phyloP scores from a whole-genome alignment of 345 rosid genomes.

The Lepidium africanum region DNA sequence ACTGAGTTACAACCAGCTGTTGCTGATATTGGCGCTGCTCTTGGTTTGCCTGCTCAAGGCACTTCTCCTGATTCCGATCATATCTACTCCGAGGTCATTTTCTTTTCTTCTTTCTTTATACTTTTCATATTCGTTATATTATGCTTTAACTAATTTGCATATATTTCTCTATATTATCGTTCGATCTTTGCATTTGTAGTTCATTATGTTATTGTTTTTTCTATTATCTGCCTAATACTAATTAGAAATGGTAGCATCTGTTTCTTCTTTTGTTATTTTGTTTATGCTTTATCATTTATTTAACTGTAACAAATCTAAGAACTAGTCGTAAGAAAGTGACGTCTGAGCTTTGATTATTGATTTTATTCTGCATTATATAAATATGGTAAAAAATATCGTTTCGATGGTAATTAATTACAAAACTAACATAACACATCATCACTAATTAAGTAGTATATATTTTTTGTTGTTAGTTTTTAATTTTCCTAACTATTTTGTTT shows the following conservation, averaged over 20 bases:
- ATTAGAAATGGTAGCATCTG: not conserved
- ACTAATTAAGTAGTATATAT: too few species aligned
- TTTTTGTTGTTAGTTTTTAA: too few species aligned
- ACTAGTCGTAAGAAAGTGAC: not conserved
- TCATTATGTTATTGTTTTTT: not conserved
- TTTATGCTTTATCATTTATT: too few species aligned
- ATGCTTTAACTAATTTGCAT: not conserved
- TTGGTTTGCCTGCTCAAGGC: constrained; percentile 84
- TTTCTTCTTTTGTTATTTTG: not conserved
- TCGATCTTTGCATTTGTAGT: not conserved
- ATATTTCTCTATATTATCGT: too few species aligned
- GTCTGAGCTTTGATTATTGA: too few species aligned
- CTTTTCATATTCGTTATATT: not conserved
- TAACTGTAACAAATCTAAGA: not conserved
- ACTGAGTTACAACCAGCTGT: constrained; percentile 88
- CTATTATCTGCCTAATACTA: not conserved
- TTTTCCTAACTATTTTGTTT: too few species aligned
- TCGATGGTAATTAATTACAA: too few species aligned
- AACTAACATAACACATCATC: too few species aligned
- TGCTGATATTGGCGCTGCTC: constrained; percentile 88
- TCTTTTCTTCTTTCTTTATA: not conserved
- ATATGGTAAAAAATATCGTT: too few species aligned
- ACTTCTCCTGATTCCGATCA: constrained; percentile 76
- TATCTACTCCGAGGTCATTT: constrained; percentile 72
- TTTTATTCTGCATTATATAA: too few species aligned